Evolutionary conservation across 441 rosid species (phyloP).

Genomic region (Erodium moschatum): DNA sequence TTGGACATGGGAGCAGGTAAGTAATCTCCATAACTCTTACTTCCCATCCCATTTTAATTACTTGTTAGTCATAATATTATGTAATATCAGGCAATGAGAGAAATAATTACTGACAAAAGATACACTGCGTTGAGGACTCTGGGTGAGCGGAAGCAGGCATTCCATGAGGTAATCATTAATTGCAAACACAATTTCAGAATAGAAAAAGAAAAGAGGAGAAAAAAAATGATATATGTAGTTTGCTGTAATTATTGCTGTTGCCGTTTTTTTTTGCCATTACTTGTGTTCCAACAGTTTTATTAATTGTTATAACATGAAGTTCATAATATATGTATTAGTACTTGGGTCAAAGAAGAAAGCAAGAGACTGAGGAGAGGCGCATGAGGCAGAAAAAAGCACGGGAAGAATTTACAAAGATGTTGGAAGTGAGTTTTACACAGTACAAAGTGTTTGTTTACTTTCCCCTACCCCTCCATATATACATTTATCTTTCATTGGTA

Average conservation of each 20-base stretch:
- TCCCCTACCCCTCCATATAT: constrained; percentile 14
- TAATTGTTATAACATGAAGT: constrained; percentile 16
- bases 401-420: constrained; percentile 83
- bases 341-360: constrained; percentile 89
- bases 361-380: constrained; percentile 94
- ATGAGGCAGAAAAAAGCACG: constrained; percentile 88
- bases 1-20: constrained; percentile 99
- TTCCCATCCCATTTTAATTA: constrained; percentile 17
- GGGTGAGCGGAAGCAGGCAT: constrained; percentile 97
- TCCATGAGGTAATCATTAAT: constrained; percentile 65
- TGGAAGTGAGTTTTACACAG: constrained; percentile 55
- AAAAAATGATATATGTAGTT: background rate
- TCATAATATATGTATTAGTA: constrained; percentile 34
- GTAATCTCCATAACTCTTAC: constrained; percentile 9
- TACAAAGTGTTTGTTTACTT: constrained; percentile 12
- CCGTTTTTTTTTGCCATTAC: constrained; percentile 7
- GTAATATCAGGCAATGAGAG: constrained; percentile 61
- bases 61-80: constrained; percentile 23
- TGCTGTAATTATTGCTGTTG: constrained; percentile 4
- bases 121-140: constrained; percentile 83
- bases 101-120: constrained; percentile 76
- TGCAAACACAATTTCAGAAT: constrained; percentile 9
- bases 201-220: background rate
- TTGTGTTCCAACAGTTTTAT: background rate
- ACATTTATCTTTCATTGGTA: constrained; percentile 17